Evolutionary conservation across 2,329 filamentous ascomycete species (phyloP).

Genomic region (Alternaria rosae): DNA sequence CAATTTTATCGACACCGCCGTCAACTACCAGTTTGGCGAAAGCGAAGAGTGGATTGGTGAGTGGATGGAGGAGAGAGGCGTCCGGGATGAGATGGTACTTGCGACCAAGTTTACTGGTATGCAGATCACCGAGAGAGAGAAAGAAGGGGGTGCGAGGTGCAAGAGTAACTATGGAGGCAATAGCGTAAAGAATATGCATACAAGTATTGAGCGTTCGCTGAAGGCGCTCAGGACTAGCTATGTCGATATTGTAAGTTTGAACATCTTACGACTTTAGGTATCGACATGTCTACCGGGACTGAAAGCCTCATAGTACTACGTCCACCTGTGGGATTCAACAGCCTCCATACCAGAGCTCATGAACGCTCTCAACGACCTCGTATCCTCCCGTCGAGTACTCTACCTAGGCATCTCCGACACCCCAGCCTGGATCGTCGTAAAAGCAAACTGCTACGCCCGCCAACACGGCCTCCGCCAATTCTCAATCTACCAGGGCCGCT

Average conservation of each 20-base stretch:
- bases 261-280: slow-evolving; percentile 36
- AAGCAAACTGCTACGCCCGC: slow-evolving; percentile 48
- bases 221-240: slow-evolving; percentile 63
- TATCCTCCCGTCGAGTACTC: slow-evolving; percentile 52
- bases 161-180: slow-evolving; percentile 27
- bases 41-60: slow-evolving; percentile 55
- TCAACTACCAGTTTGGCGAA: slow-evolving; percentile 52
- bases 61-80: slow-evolving; percentile 50
- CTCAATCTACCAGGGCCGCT: slow-evolving; percentile 53
- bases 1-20: slow-evolving; percentile 75
- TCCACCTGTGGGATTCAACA: slow-evolving; percentile 54
- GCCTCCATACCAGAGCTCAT: slow-evolving; percentile 55
- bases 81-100: slow-evolving; percentile 52
- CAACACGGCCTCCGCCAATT: slow-evolving; percentile 51
- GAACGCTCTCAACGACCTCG: slow-evolving; percentile 53
- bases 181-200: slow-evolving; percentile 25
- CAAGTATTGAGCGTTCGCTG: slow-evolving; percentile 20
- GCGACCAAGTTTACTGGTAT: slow-evolving; percentile 53
- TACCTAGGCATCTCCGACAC: slow-evolving; percentile 57
- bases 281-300: slow-evolving; percentile 1
- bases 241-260: slow-evolving; percentile 60
- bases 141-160: slow-evolving; percentile 22
- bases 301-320: slow-evolving; percentile 43
- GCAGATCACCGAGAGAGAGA: slow-evolving; percentile 23
- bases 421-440: slow-evolving; percentile 50